phyloP scores from a whole-genome alignment of 2,329 filamentous ascomycete genomes.

The Leptographium galeiforme region DNA sequence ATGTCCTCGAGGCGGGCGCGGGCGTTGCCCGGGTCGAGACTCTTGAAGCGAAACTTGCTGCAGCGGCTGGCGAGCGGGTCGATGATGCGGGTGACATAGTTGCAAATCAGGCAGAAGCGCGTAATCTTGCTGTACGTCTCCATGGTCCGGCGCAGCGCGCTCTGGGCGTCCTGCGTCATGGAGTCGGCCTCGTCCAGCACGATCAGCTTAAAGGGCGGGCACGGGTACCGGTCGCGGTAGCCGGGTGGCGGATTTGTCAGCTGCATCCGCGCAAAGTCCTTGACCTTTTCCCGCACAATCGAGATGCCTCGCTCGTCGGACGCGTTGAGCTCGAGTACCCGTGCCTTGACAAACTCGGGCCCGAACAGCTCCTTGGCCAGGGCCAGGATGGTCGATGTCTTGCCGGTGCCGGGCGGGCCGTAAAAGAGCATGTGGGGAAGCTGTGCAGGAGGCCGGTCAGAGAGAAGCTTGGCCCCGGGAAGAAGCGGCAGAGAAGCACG shows the following conservation, averaged over 20 bases:
- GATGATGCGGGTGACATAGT: constrained; percentile 97
- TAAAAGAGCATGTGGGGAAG: constrained; percentile 99
- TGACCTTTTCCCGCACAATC: constrained; percentile 95
- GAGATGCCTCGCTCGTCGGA: constrained; percentile 96
- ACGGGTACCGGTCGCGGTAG: constrained; percentile 64
- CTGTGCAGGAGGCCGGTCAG: constrained; percentile 22
- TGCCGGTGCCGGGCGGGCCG: constrained; percentile 90
- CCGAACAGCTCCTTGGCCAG: constrained; percentile 96
- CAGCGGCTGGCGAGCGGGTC: constrained; percentile 88
- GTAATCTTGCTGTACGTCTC: constrained; percentile 96
- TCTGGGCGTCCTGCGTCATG: constrained; percentile 98
- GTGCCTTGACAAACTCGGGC: constrained; percentile 79
- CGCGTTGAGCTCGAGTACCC: constrained; percentile 97
- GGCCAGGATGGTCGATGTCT: constrained; percentile 94
- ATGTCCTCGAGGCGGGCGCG: constrained; percentile 70
- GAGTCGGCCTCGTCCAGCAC: constrained; percentile 96
- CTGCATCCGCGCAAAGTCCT: constrained; percentile 93
- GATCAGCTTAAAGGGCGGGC: constrained; percentile 97
- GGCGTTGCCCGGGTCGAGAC: constrained; percentile 75
- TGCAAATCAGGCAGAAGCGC: constrained; percentile 93
- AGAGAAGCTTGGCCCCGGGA: neutral
- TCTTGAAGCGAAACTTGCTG: constrained; percentile 97
- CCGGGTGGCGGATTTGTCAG: constrained; percentile 66
- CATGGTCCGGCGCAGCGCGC: constrained; percentile 87
- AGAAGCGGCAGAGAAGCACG: neutral